phyloP scores from a whole-genome alignment of 805 yeast species.

The Candida broadrunensis region DNA sequence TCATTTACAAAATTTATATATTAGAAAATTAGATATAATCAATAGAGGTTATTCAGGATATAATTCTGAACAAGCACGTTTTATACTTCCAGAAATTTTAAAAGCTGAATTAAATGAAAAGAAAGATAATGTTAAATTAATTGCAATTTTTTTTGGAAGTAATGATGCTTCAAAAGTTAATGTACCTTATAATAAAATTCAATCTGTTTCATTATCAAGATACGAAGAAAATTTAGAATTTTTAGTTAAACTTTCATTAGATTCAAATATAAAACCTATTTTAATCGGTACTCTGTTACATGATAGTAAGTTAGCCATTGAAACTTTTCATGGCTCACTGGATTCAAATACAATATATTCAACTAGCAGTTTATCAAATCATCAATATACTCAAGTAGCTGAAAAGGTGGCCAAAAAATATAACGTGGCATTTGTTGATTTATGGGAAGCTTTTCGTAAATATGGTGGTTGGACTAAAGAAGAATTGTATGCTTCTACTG shows the following conservation, averaged over 20 bases:
- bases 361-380: conserved; percentile 39
- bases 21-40: conserved; percentile 63
- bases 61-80: conserved; percentile 57
- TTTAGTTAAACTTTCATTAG: conserved; percentile 39
- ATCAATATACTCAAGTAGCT: conserved; percentile 51
- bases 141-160: conserved; percentile 75
- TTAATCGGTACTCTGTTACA: conserved; percentile 64
- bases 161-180: conserved; percentile 49
- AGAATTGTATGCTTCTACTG: conserved; percentile 25
- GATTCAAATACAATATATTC: conserved; percentile 23
- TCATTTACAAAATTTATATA: conserved; percentile 45
- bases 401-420: conserved; percentile 40
- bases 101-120: conserved; percentile 29
- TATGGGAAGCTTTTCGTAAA: conserved; percentile 43
- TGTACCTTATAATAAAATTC: conserved; percentile 16
- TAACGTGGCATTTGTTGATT: conserved; percentile 57
- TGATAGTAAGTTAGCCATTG: conserved; percentile 31
- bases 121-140: conserved; percentile 30
- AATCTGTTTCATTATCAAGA: conserved; percentile 48
- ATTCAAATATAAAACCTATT: conserved; percentile 48
- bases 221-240: conserved; percentile 46
- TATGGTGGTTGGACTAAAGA: conserved; percentile 33
- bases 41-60: conserved; percentile 80
- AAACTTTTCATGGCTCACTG: conserved; percentile 10
- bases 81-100: conserved; percentile 40